Evolutionary conservation across 2,329 filamentous ascomycete genomes (phyloP).

Genomic region (Penicillium digitatum): DNA sequence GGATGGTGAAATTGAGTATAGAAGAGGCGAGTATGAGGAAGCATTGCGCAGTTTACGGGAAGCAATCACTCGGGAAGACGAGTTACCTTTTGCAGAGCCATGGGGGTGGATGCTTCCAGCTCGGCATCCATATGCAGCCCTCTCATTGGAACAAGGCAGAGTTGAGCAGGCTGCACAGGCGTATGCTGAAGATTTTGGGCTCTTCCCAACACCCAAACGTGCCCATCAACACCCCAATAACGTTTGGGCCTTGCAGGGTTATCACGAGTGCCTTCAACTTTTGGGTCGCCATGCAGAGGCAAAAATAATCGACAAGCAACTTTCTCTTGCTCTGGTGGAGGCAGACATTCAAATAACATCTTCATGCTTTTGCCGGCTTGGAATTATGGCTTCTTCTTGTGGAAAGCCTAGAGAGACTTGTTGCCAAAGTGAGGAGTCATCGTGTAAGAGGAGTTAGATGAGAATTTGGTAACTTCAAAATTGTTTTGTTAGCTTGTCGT

Average conservation of each 20-base stretch:
- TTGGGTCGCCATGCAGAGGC: slow-evolving; percentile 50
- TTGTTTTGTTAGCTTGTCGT: background rate
- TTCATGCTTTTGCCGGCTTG: slow-evolving; percentile 54
- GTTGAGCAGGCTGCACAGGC: slow-evolving; percentile 53
- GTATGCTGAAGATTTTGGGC: slow-evolving; percentile 59
- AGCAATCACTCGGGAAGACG: slow-evolving; percentile 58
- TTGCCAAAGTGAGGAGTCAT: background rate
- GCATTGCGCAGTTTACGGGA: slow-evolving; percentile 58
- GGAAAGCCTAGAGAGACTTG: slow-evolving; percentile 1
- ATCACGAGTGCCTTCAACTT: slow-evolving; percentile 62
- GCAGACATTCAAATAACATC: slow-evolving; percentile 57
- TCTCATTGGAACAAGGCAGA: slow-evolving; percentile 62
- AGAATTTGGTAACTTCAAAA: background rate
- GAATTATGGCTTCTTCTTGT: slow-evolving; percentile 1
- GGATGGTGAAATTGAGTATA: slow-evolving; percentile 68
- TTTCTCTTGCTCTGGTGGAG: slow-evolving; percentile 50
- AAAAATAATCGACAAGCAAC: slow-evolving; percentile 44
- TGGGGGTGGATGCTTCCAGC: slow-evolving; percentile 76
- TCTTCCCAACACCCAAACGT: slow-evolving; percentile 55
- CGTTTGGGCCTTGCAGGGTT: slow-evolving; percentile 70
- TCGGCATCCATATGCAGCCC: slow-evolving; percentile 64
- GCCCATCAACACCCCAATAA: slow-evolving; percentile 66
- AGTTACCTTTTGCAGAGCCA: slow-evolving; percentile 65
- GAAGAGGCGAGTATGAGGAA: slow-evolving; percentile 52
- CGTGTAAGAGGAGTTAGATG: background rate